Base-by-base conservation (phyloP, 331 rosid species). In the Malus hybrid region DNA sequence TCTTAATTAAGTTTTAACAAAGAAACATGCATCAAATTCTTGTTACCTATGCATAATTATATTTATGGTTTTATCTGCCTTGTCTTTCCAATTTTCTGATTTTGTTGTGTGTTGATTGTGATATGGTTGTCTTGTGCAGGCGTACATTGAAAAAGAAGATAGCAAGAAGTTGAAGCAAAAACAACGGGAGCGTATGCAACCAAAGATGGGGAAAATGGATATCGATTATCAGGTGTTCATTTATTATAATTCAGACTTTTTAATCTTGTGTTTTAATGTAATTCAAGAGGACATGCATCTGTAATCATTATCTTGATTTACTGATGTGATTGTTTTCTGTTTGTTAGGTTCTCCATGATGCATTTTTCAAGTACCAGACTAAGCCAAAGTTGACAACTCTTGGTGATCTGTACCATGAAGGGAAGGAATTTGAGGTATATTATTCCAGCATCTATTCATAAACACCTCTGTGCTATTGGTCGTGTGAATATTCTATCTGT, bases 161-260 rank as follows among this genome's bases (percentile, higher is more conserved):
- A 87, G 98, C 73, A 95, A 95, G 83, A 95, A 95, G 88, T 81
- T 95, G 86, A 95, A 95, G 86, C 99, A 95, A 87, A 95, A 95
- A 84, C 99, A 95, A 78, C 78, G 98, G 83, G 99, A 95, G 80
- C 97, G 98, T 46, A 95, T 95, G 99, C 99, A 95, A 77, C 99
- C 99, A 24, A 95, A 95, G 91, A 95, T 95, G 99, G 98, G 99
- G 27, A 92, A 95, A 84, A 95, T 92, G 99, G 99, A 95, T 85
- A 95, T 95, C 18, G 99, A 95, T 77, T 95, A 95, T 81, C 99
- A 95, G 99, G 99, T 92, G 83, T 77, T 52, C 66, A 15, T 60
- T 59, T 10, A 2, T 73, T 72, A 39, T 70, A 34, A 29, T 34
- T 22, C 4, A 34, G 20, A 48, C 46, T 50, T 62, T 72, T 33